Evolutionary conservation across 2,329 filamentous ascomycete species (phyloP).

Genomic region (Chaetomium sp.): DNA sequence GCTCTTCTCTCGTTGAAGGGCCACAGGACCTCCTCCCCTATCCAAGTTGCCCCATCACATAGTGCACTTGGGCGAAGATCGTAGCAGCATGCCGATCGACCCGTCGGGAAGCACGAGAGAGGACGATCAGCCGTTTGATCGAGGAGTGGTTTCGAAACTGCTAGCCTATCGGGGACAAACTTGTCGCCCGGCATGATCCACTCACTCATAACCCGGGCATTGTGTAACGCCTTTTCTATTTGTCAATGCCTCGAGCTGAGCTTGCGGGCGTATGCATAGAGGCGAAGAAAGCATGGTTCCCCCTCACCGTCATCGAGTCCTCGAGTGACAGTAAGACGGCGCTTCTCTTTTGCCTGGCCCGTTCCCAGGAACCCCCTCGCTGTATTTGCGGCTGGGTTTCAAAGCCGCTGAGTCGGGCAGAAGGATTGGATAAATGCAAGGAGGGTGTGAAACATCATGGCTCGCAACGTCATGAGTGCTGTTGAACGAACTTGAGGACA

Average conservation of each 20-base stretch:
- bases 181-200: not conserved
- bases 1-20: not conserved
- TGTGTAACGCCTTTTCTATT: constrained; percentile 1
- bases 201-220: not conserved
- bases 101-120: not conserved
- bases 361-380: not conserved
- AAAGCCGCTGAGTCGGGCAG: not conserved
- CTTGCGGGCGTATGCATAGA: not conserved
- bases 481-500: not conserved
- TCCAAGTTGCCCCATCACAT: not conserved
- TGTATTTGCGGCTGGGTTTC: not conserved
- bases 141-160: constrained; percentile 6
- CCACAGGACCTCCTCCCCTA: not conserved
- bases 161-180: constrained; percentile 4
- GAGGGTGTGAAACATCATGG: constrained; percentile 2
- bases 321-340: not conserved
- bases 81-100: not conserved
- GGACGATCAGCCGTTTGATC: not conserved
- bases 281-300: not conserved
- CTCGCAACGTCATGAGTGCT: not conserved
- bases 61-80: not conserved
- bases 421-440: constrained; percentile 2
- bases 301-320: not conserved
- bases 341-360: not conserved
- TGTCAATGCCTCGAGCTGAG: constrained; percentile 13